phyloP scores from a whole-genome alignment of 371 early-diverging fungal genomes.

The Chytridium lagenaria region DNA sequence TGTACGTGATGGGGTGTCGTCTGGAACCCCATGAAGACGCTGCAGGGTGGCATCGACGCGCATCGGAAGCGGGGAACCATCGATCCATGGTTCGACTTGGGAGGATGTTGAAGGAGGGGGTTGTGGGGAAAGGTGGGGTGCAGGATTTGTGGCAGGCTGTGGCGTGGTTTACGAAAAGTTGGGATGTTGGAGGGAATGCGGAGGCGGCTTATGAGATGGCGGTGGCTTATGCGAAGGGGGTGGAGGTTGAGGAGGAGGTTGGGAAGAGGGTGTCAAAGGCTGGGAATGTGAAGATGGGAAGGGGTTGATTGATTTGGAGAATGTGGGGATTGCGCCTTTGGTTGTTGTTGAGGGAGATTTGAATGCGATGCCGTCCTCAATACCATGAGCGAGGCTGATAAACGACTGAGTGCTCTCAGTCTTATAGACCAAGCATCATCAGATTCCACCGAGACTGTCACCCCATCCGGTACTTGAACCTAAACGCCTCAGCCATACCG shows the following conservation, averaged over 20 bases:
- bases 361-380: not conserved
- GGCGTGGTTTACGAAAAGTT: constrained; percentile 8
- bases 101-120: not conserved
- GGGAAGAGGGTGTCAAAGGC: not conserved
- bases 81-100: not conserved
- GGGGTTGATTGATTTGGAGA: constrained; percentile 7
- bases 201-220: constrained; percentile 28
- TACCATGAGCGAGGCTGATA: not conserved
- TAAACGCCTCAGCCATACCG: no score
- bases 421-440: not conserved
- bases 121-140: not conserved
- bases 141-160: constrained; percentile 23
- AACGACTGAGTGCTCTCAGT: not conserved
- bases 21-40: not conserved
- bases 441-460: no score
- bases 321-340: not conserved
- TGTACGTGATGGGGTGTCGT: not conserved
- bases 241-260: constrained; percentile 4
- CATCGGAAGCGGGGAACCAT: constrained; percentile 13
- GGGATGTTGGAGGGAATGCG: constrained; percentile 25
- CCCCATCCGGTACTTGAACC: no score
- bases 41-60: not conserved
- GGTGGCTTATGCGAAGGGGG: constrained; percentile 12
- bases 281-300: not conserved
- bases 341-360: not conserved